A percentile compares a stretch with the other conserved stretches of the same genome.
Evolutionary conservation across 2,329 filamentous ascomycete genomes (phyloP).

Genomic region (Trichoderma afroharzianum): DNA sequence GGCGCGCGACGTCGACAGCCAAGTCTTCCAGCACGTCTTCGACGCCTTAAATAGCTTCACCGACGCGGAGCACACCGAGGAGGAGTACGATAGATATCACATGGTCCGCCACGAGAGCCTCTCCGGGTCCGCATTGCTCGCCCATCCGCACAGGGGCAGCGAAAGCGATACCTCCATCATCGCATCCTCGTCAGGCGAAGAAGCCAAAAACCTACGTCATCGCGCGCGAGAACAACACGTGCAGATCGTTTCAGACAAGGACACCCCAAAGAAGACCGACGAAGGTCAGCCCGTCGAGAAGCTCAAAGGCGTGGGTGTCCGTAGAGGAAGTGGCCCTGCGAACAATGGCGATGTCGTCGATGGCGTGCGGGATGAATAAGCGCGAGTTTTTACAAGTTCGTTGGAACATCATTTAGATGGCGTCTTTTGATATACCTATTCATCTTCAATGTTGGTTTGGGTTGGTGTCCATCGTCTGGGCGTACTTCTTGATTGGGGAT

Average conservation of each 20-base stretch:
- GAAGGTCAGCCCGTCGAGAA: conserved; percentile 25
- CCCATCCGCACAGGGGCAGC: conserved; percentile 29
- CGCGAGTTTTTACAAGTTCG: neutral
- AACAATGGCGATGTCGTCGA: conserved; percentile 3
- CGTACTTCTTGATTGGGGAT: neutral
- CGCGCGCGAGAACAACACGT: conserved; percentile 4
- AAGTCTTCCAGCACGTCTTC: conserved; percentile 89
- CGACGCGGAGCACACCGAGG: conserved; percentile 53
- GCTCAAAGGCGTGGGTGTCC: conserved; percentile 28
- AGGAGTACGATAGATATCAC: conserved; percentile 58
- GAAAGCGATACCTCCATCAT: conserved; percentile 37
- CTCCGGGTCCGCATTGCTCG: conserved; percentile 35
- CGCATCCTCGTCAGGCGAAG: conserved; percentile 18
- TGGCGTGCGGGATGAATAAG: conserved; percentile 10
- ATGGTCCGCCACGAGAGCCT: conserved; percentile 50
- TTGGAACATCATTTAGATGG: neutral
- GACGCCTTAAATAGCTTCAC: conserved; percentile 76
- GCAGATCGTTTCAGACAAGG: neutral
- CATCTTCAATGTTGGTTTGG: neutral
- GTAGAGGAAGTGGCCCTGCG: conserved; percentile 12
- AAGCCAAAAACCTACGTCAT: conserved; percentile 22
- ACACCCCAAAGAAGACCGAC: neutral
- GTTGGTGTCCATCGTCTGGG: neutral
- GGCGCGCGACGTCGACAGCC: conserved; percentile 77
- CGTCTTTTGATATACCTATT: neutral